Evolutionary conservation across 768 basidiomycete species (phyloP), one percentile per base, ranked within the genome.

Genomic region (Multifurca ochricompacta): DNA sequence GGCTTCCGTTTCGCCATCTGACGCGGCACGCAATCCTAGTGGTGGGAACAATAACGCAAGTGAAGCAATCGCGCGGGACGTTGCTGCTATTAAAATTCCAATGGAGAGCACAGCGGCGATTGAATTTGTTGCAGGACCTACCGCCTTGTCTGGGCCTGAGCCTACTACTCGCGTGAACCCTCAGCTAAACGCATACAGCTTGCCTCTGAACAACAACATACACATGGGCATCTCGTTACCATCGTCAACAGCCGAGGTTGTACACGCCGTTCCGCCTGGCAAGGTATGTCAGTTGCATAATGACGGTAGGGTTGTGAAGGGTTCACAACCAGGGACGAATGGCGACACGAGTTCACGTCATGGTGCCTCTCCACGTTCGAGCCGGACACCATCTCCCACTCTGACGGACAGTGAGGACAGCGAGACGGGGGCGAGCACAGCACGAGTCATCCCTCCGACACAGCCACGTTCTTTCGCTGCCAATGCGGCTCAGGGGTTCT

Each of bases 401-500:
- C 30, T 56, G 21, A 48, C 34, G 1, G 59, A 54, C 2, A 45
- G 44, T n/a, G 60, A 61, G 30, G 60, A 61, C 27, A 50, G 60
- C 19, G 60, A 61, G n/a, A 36, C 51, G 2, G 45, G 53, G n/a
- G n/a, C 41, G 3, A 32, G 30, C 18, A 34, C 31, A 4, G 3
- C 42, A 37, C 49, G 56, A n/a, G n/a, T 35, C 13, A 39, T 40
- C 1, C 46, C 50, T 1, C 60, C 60, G 9, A 60, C 60, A 3
- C 60, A 59, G 19, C 60, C 60, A n/a, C 58, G 60, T 10, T 53
- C 59, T 2, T 60, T 60, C 32, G 8, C 19, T n/a, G 23, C 37
- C 34, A 27, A 30, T 13, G 6, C 53, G 2, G 16, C 49, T 19
- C 13, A 44, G 31, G 30, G 21, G 13, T n/a, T 45, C n/a, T 46